Evolutionary conservation across 1,284 basidiomycete species (phyloP), one percentile per base, ranked within the genome.

Genomic region (Athelia psychrophila): DNA sequence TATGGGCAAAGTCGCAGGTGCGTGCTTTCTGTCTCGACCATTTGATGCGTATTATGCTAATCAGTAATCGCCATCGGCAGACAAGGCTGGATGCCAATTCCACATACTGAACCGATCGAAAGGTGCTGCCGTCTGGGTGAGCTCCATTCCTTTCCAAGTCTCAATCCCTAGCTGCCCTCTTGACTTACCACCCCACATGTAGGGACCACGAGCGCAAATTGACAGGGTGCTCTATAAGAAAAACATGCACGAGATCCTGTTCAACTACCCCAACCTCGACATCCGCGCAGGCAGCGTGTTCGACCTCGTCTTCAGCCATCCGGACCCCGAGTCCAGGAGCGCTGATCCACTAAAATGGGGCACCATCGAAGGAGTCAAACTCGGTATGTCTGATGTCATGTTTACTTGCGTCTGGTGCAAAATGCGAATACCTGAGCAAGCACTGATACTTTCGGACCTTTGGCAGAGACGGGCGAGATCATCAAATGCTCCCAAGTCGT

Each of bases 191-290:
- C n/a, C n/a, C n/a, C n/a, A 20, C 9, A 23, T 19, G 20, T 58
- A 92, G 88, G 93, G 93, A n/a, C 92, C 90, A 15, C 75, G 93
- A 57, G 91, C 92, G 1, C 93, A 95, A 67, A 87, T 95, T 44
- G 93, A 95, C 66, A 77, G 93, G 25, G 86, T 80, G 51, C 65
- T 94, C 16, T 96, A 95, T 74, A 93, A 91, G 66, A 72, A 67
- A 44, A 71, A 90, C 58, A 94, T 95, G 84, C 92, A 95, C 64
- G 68, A 79, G 2, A 72, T 79, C 0, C 69, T 95, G 27, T 69
- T 75, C 48, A 75, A 75, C 52, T 88, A 90, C 61, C 77, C 82
- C 1, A 84, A 86, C 54, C 78, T 96, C 20, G 77, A 84, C 46
- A 73, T 94, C 30, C 79, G 77, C 35, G 78, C 88, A 9, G 91